Base-by-base conservation (phyloP, 192 early-diverging fungal genomes). In the Coemansia sp. region DNA sequence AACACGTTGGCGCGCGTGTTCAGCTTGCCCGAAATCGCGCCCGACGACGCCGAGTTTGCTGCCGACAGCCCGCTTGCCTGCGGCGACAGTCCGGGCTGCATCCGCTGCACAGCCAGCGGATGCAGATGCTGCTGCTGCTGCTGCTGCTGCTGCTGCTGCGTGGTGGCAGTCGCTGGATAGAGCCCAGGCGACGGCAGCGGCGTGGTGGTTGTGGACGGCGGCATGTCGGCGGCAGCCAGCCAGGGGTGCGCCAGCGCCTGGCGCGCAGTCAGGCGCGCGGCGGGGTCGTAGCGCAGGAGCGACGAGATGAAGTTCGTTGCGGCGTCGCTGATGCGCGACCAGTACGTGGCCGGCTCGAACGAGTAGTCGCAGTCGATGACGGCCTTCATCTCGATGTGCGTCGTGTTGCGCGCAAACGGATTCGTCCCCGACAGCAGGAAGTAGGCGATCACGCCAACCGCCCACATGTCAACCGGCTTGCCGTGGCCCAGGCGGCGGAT, bases 381-480 rank as follows among this genome's bases (percentile, higher is more conserved):
- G 21, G 87, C 86, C 66, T 75, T 67, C 79, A 84, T 67, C 87
- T 90, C 64, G 83, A 84, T 52, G 63, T 73, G 37, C 56, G 80
- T 43, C 79, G 86, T 15, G 48, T 37, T 69, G 10, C 85, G 71
- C 8, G 91, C 86, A 70, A 94, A 94, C 19, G 93, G 93, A 15
- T 88, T 88, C 50, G 82, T 83, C 9, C 93, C 92, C 23, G 86
- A 87, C 1, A 94, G 83, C 58, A 92, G 71, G 67, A 92, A 91
- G 67, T 87, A 94, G 0, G 91, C 83, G 61, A 92, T 89, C 12
- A 91, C 89, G 52, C 92, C 92, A 41, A 90, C 81, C 1, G 91
- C 91, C 92, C 92, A 94, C 86, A 94, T 86, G 48, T 92, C 91
- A 13, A 93, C 91, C n/a, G 89, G 87, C 69, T 86, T 88, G 37